Evolutionary conservation across 805 yeast genomes (phyloP).

Genomic region (Yamadazyma paraphyllophila): DNA sequence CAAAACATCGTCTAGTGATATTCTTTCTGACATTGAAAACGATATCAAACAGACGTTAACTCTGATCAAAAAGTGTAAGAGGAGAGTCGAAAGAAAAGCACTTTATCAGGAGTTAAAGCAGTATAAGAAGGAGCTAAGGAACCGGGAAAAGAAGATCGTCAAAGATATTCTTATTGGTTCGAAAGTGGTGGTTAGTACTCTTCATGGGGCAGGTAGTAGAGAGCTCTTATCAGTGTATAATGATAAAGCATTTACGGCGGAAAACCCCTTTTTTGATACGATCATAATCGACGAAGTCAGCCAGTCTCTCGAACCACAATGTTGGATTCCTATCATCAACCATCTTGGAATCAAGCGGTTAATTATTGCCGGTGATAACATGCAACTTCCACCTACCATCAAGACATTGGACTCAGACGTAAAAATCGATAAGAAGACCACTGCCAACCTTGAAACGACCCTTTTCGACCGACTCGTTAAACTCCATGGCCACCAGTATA

Average conservation of each 20-base stretch:
- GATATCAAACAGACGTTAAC: conserved; percentile 67
- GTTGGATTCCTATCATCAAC: conserved; percentile 87
- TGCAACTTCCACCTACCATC: conserved; percentile 88
- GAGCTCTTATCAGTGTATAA: conserved; percentile 58
- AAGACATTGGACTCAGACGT: conserved; percentile 45
- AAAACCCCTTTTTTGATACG: conserved; percentile 60
- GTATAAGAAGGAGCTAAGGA: conserved; percentile 65
- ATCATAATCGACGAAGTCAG: conserved; percentile 94
- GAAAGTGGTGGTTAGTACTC: conserved; percentile 73
- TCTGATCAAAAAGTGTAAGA: conserved; percentile 57
- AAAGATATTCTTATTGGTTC: conserved; percentile 57
- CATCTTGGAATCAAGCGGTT: conserved; percentile 57
- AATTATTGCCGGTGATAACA: conserved; percentile 89
- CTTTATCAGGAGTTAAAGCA: conserved; percentile 68
- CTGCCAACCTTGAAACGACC: conserved; percentile 58
- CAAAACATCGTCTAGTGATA: conserved; percentile 43
- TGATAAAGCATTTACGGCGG: conserved; percentile 18
- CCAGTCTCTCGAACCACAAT: conserved; percentile 90
- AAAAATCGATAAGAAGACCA: conserved; percentile 29
- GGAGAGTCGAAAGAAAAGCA: conserved; percentile 60
- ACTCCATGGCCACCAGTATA: conserved; percentile 44
- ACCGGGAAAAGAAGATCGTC: conserved; percentile 63
- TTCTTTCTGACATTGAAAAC: conserved; percentile 62
- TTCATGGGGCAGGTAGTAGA: conserved; percentile 83
- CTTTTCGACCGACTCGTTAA: conserved; percentile 74